Conservation (phyloP, 139 green algal species). For the Picochlorum sp. region DNA sequence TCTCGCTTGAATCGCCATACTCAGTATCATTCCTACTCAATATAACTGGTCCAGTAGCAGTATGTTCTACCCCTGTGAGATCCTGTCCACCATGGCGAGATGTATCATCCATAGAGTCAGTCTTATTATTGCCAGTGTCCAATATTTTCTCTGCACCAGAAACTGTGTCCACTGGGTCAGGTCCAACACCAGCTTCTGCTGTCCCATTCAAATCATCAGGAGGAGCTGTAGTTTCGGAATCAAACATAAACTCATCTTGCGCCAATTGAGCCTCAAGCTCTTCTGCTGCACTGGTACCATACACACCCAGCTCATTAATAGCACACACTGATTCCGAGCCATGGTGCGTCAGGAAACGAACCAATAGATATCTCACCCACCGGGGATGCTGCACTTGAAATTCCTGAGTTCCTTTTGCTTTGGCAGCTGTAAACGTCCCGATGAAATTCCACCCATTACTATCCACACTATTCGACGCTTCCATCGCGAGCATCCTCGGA, state of each 20-base stretch:
- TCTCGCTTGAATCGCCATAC: too few relatives aligned
- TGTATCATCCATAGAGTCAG: neutral
- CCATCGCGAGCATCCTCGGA: slow-evolving; percentile 33
- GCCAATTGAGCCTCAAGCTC: slow-evolving; percentile 70
- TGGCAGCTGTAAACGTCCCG: slow-evolving; percentile 59
- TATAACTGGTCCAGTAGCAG: too few relatives aligned
- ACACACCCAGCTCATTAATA: slow-evolving; percentile 70
- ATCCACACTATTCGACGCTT: slow-evolving; percentile 28
- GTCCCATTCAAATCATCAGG: neutral
- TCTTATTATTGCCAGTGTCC: neutral
- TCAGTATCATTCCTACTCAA: too few relatives aligned
- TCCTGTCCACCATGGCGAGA: neutral
- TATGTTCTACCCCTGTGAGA: too few relatives aligned
- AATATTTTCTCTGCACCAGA: neutral
- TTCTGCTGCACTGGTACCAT: slow-evolving; percentile 61
- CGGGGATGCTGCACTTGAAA: slow-evolving; percentile 35
- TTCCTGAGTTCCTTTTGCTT: slow-evolving; percentile 60
- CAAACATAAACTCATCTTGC: slow-evolving; percentile 11
- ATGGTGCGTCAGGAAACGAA: slow-evolving; percentile 66
- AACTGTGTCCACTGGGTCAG: neutral
- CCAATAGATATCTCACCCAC: slow-evolving; percentile 62
- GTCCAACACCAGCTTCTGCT: neutral
- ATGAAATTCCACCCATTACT: slow-evolving; percentile 55
- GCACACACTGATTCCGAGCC: slow-evolving; percentile 73
- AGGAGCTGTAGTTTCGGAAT: neutral